Base-by-base conservation (phyloP, 768 basidiomycete genomes). In the Saitozyma sp. region DNA sequence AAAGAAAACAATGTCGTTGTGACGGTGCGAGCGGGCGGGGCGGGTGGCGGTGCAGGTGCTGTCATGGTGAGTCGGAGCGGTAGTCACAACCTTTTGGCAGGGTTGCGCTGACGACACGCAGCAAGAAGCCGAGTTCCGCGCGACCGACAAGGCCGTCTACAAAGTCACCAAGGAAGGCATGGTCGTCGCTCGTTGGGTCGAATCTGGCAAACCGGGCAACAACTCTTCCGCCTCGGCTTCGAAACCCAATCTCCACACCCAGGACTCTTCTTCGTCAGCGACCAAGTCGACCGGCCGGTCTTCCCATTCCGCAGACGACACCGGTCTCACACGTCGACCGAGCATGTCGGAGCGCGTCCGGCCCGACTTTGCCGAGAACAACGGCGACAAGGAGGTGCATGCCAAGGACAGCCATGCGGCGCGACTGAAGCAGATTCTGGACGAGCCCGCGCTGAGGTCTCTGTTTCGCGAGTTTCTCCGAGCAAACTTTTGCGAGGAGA, bases 401-500 rank as follows among this genome's bases (percentile, higher is more conserved):
- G 81, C 70, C 56, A 92, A 89, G 79, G 92, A 96, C 83, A 92
- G 89, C 78, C 95, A 95, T 74, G 89, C 92, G 13, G 91, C 93
- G 60, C 89, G 92, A 56, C 83, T 98, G 50, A 86, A 87, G 65
- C 90, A 90, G 78, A 94, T 99, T 66, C 85, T 99, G 20, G 94
- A 95, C 65, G 92, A 98, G 65, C 90, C 94, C 0, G 88, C 88
- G 39, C 82, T 94, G 43, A 87, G 96, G 13, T 85, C 86, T 3
- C 82, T 97, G 54, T 99, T 99, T 85, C 88, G 96, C 62, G 96
- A 98, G 67, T 95, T 93, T 83, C 81, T 99, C 58, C 86, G 91
- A 40, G 84, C 86, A 59, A 98, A 97, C 79, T 98, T 96, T 78
- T 98, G 92, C 81, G 96, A 99, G 76, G 96, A 99, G 83, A 99